Conservation (phyloP, 495 filamentous ascomycete genomes). For the Neurospora terricola region DNA sequence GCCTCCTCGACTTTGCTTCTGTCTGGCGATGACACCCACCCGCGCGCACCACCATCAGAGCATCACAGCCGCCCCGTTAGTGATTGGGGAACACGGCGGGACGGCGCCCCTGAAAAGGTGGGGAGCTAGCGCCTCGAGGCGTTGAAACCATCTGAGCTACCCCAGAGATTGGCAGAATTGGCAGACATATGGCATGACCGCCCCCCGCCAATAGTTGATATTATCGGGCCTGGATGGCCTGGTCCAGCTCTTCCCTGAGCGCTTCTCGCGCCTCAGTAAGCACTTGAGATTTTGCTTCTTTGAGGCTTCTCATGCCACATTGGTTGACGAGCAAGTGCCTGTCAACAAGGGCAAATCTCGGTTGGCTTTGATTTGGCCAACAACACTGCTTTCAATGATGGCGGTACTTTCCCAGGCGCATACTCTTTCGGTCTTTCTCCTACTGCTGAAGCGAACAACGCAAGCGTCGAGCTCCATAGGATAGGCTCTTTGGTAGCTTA, state of each 20-base stretch:
- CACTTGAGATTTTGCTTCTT: background rate
- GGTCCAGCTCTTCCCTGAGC: background rate
- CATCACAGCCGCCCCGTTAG: background rate
- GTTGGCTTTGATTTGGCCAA: background rate
- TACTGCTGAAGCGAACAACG: background rate
- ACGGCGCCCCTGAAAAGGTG: background rate
- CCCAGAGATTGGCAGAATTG: background rate
- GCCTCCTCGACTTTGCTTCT: constrained; percentile 2
- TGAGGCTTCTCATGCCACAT: background rate
- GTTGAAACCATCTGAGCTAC: background rate
- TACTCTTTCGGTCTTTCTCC: background rate
- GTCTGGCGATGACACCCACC: constrained; percentile 6
- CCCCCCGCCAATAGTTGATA: background rate
- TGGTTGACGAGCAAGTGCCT: background rate
- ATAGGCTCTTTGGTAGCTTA: background rate
- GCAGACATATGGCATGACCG: background rate
- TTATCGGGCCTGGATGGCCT: background rate
- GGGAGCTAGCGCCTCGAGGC: background rate
- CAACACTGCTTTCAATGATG: background rate
- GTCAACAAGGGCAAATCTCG: background rate
- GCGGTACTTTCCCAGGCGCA: background rate
- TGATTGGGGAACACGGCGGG: background rate
- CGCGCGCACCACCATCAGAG: background rate
- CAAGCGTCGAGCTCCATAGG: background rate
- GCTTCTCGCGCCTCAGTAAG: background rate